Evolutionary conservation across 805 yeast genomes (phyloP), one percentile per base, ranked within the genome.

Genomic region (Komagataella pseudopastoris): DNA sequence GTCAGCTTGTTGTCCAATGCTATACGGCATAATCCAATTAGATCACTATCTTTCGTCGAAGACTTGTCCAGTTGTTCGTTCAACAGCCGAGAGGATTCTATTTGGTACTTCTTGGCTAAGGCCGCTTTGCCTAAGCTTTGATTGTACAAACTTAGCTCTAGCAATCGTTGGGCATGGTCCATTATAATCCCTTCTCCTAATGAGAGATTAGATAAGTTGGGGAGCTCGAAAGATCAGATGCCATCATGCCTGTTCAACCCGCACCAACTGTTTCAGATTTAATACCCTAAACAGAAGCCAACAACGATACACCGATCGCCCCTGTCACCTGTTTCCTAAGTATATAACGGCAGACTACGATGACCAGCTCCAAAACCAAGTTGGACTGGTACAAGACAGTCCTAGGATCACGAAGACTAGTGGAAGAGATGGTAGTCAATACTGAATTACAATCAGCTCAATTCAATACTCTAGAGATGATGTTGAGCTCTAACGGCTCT

Each of bases 381-480:
- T 10, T 12, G 23, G n/a, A 45, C 14, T 45, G 23, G 23, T 45
- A 45, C 47, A 45, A 45, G 23, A 45, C 23, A 10, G 23, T 20
- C 47, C 10, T 30, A 14, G 39, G 23, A 45, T 20, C 20, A 45
- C 23, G 23, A 18, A 18, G 47, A 18, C 10, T 45, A 18, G 47
- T 20, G 20, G 23, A 45, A 20, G 23, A 20, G 23, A 20, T 20
- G 47, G 23, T 18, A 14, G 20, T 45, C 47, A 18, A 18, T 12
- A 10, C 47, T 10, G 23, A 45, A 18, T 5, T n/a, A 18, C 23
- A 10, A 14, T 20, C 47, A 18, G 14, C 4, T 18, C 23, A 30
- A n/a, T 60, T 59, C 50, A 63, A 61, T 47, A 56, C 59, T n/a
- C 48, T 65, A 8, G 39, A 59, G 14, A 50, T 55, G 6, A 62